Evolutionary conservation across 768 basidiomycete species (phyloP).

Genomic region (Russula sp.): DNA sequence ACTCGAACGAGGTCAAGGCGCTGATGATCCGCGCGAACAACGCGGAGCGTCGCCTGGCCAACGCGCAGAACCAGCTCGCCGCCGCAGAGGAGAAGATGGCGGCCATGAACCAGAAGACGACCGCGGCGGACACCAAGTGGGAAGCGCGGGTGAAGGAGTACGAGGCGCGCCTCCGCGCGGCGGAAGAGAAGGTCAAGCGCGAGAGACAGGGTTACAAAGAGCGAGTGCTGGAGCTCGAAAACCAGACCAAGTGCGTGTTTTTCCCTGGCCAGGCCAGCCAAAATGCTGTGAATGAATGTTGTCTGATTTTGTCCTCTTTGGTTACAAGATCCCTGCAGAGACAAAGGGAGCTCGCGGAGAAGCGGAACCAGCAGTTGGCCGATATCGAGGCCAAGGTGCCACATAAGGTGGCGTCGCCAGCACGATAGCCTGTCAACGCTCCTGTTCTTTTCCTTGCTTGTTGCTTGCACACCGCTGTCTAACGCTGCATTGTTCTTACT

Average conservation of each 20-base stretch:
- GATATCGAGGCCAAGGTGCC: constrained; percentile 37
- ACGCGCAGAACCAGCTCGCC: constrained; percentile 77
- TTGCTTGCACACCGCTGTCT: constrained; percentile 1
- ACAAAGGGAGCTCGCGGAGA: constrained; percentile 74
- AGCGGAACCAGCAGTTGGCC: constrained; percentile 55
- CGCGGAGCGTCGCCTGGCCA: constrained; percentile 83
- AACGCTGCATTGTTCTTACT: constrained; percentile 7
- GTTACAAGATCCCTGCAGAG: constrained; percentile 58
- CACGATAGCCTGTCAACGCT: constrained; percentile 5
- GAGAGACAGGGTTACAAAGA: constrained; percentile 95
- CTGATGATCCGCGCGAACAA: constrained; percentile 70
- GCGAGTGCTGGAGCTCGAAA: constrained; percentile 64
- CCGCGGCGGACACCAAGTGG: constrained; percentile 80
- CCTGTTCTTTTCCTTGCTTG: neutral
- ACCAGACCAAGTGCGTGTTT: constrained; percentile 52
- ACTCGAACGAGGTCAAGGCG: constrained; percentile 64
- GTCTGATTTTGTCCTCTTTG: constrained; percentile 2
- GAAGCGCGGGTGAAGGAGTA: constrained; percentile 94
- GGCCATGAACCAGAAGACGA: constrained; percentile 62
- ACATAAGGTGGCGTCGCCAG: constrained; percentile 11
- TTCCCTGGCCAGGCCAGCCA: neutral
- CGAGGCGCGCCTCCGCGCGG: constrained; percentile 69
- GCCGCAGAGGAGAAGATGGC: constrained; percentile 83
- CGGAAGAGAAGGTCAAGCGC: constrained; percentile 88
- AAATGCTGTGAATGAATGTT: neutral